Base-by-base conservation (phyloP, 2,329 filamentous ascomycete genomes). In the Drechslerella coelobrocha region DNA sequence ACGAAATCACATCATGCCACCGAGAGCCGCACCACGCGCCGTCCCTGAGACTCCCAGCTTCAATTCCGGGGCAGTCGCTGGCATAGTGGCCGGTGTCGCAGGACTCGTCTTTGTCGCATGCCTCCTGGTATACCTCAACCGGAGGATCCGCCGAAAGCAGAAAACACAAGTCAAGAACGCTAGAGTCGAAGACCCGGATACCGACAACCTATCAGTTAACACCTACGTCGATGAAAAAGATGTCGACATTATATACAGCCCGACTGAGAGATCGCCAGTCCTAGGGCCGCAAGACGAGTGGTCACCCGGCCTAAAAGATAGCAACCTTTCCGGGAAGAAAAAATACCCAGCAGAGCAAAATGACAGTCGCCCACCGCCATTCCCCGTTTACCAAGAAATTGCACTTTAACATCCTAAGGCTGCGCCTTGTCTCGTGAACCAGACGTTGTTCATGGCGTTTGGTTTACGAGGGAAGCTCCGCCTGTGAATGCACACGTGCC, bases 211-310 rank as follows among this genome's bases (percentile, higher is more conserved):
- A 4, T 62, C 57, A 19, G 9, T 57, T n/a, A 56, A 24, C 37
- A 69, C 65, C 10, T 69, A 69, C 17, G 21, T 68, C 7, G 65
- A 69, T 19, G 65, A 69, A 8, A 62, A 45, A 43, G 57, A 69
- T 9, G 21, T 52, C 5, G 65, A 69, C 21, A 59, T 41, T 2
- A 8, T 69, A 1, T 69, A 69, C n/a, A 69, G 65, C 26, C 65
- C 65, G 12, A 62, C 57, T 2, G 65, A 69, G 23, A 56, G 12
- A 8, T 69, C 65, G 29, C 57, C 65, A 8, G 51, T 52, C 21
- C 19, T 69, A 9, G n/a, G 56, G 26, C 54, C 54, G 45, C 37
- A 41, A 41, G 54, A 19, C 29, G 48, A 57, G 54, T 6, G 26
- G 14, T 17, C 39, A 43, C n/a, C 34, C 17, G 43, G 24, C 7